Conservation (phyloP, 352 stramenopile species). For the Pythium phragmitis region DNA sequence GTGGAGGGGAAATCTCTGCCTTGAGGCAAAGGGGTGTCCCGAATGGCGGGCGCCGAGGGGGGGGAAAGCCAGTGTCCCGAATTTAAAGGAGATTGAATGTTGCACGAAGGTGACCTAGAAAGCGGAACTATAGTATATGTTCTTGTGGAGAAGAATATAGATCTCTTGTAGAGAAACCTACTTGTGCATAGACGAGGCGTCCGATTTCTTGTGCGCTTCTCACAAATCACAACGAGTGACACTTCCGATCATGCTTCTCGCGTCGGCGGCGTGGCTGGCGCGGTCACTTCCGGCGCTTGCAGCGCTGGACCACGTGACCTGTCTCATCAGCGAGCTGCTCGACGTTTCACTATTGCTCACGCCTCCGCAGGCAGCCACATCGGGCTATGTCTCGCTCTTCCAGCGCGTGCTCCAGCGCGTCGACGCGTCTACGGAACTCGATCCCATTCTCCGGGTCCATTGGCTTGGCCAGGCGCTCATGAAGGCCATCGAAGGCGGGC, state of each 20-base stretch:
- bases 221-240: background rate
- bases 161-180: conserved; percentile 6
- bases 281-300: conserved; percentile 2
- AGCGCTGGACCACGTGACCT: conserved; percentile 16
- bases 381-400: conserved; percentile 13
- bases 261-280: conserved; percentile 12
- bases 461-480: conserved; percentile 19
- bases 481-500: conserved; percentile 15
- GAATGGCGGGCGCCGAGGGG: conserved; percentile 13
- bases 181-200: background rate
- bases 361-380: conserved; percentile 8
- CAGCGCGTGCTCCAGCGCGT: conserved; percentile 15
- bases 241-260: conserved; percentile 7
- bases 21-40: conserved; percentile 11
- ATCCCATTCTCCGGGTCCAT: conserved; percentile 14
- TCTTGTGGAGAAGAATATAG: background rate
- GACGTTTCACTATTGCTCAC: conserved; percentile 17
- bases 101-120: conserved; percentile 17
- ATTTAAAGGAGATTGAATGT: conserved; percentile 4
- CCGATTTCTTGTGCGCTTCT: background rate
- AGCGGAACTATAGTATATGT: background rate
- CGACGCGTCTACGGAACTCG: background rate
- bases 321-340: conserved; percentile 11
- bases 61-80: conserved; percentile 17
- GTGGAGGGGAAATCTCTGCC: conserved; percentile 12